Base-by-base conservation (phyloP, 495 filamentous ascomycete species). In the Pyrenula aspistea region DNA sequence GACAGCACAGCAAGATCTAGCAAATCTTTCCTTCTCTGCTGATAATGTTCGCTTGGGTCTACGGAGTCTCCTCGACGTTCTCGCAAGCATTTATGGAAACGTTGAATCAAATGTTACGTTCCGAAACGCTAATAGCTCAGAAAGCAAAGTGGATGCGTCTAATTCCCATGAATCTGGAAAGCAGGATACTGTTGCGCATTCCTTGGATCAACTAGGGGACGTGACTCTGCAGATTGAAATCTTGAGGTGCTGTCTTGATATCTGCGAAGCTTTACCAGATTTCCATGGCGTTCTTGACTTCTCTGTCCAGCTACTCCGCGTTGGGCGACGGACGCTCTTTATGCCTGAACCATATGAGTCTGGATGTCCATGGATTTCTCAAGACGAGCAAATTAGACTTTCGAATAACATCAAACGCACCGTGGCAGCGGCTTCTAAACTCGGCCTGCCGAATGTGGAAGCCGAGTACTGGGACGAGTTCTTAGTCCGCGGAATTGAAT, bases 401-500 rank as follows among this genome's bases (percentile, higher is more conserved):
- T 73, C 82, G 21, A 85, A 85, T 31, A 96, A 90, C 56, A 91
- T 97, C 55, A 81, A 83, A 22, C 84, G 92, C 57, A 96, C 91
- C 10, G 77, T 91, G 19, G 82, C 77, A 31, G 80, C 90, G 20
- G 84, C 87, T 0, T 80, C 79, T 61, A 85, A 85, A 57, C 71
- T 96, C 36, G 90, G 91, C 0, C 67, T 89, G 1, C 67, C 75
- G 2, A 65, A 83, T 56, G 65, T 92, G 51, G 78, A 85, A 56
- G 89, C 88, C 19, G 86, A 92, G 55, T 98, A 95, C 63, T 98
- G 93, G 93, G 93, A 98, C 67, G 87, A 92, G 52, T 97, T 98
- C 63, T 77, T 98, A 0, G 76, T 98, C 48, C 82, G 93, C 25
- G 90, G 84, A 59, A 76, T 98, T 25, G 82, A 87, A 52, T 67